Percentiles rank a stretch among this genome's conserved stretches.
Conservation (phyloP, 768 basidiomycete species). For the Leccinellum albellum region DNA sequence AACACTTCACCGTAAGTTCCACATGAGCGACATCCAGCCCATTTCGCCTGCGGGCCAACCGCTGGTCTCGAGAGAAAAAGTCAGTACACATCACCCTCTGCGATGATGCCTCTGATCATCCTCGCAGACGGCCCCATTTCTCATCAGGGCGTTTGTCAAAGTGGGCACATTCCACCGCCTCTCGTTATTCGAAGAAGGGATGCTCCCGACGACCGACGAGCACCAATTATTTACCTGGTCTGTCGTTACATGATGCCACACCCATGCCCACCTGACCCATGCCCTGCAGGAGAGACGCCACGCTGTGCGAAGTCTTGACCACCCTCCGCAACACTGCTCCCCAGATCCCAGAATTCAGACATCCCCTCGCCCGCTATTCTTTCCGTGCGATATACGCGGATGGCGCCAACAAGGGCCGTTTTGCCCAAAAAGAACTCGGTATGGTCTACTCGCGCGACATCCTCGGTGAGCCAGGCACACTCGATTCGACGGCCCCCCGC, state of each 20-base stretch:
- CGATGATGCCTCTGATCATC: not conserved
- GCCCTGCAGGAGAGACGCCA: slow-evolving; percentile 69
- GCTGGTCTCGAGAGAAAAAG: slow-evolving; percentile 57
- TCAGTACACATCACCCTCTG: slow-evolving; percentile 6
- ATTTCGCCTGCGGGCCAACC: slow-evolving; percentile 44
- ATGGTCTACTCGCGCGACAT: slow-evolving; percentile 82
- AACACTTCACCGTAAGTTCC: not conserved
- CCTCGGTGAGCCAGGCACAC: slow-evolving; percentile 70
- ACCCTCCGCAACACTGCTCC: slow-evolving; percentile 73
- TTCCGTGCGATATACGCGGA: slow-evolving; percentile 82
- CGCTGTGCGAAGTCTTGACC: slow-evolving; percentile 73
- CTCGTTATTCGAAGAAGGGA: slow-evolving; percentile 71
- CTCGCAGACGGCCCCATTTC: slow-evolving; percentile 70
- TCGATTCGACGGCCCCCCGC: slow-evolving; percentile 54
- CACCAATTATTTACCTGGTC: slow-evolving; percentile 82
- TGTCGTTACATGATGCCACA: slow-evolving; percentile 9
- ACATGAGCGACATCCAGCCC: slow-evolving; percentile 37
- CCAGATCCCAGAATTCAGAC: slow-evolving; percentile 65
- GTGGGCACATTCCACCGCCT: slow-evolving; percentile 74
- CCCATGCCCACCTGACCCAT: not conserved
- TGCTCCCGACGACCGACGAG: slow-evolving; percentile 74
- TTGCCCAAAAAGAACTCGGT: slow-evolving; percentile 75
- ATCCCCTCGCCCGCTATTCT: slow-evolving; percentile 77
- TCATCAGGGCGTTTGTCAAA: slow-evolving; percentile 80
- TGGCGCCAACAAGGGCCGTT: slow-evolving; percentile 64